Evolutionary conservation across 2,329 filamentous ascomycete genomes (phyloP).

Genomic region (Apiospora arundinis): DNA sequence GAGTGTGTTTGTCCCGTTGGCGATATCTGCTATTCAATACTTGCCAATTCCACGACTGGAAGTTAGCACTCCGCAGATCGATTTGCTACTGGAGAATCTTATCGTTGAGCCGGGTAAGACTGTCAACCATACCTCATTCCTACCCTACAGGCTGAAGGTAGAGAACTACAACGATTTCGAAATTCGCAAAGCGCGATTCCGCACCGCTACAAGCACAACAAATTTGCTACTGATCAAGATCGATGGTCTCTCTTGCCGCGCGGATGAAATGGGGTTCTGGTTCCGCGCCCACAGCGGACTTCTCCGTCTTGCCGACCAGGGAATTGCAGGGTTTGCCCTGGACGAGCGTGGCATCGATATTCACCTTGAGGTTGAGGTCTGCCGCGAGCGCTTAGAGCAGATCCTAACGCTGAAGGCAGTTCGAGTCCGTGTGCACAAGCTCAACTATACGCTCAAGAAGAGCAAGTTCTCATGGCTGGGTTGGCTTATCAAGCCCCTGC

Average conservation of each 20-base stretch:
- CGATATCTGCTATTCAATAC: constrained; percentile 81
- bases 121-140: constrained; percentile 84
- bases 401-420: constrained; percentile 80
- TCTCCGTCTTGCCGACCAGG: constrained; percentile 78
- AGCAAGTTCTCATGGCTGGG: constrained; percentile 79
- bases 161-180: constrained; percentile 88
- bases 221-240: constrained; percentile 80
- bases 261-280: constrained; percentile 91
- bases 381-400: constrained; percentile 77
- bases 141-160: constrained; percentile 82
- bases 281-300: constrained; percentile 79
- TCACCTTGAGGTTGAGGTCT: constrained; percentile 82
- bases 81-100: constrained; percentile 87
- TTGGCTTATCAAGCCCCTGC: constrained; percentile 83
- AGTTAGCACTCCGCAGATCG: constrained; percentile 80
- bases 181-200: constrained; percentile 76
- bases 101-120: constrained; percentile 88
- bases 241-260: constrained; percentile 82
- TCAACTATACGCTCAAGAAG: constrained; percentile 77
- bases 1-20: constrained; percentile 80
- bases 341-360: constrained; percentile 90
- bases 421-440: constrained; percentile 82
- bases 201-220: constrained; percentile 69
- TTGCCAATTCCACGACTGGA: constrained; percentile 92
- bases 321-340: constrained; percentile 83